These are phyloP conservation scores for Trichoderma reesei DNA, from an alignment of 495 filamentous ascomycete species.

Conservation along the genomic window DNA sequence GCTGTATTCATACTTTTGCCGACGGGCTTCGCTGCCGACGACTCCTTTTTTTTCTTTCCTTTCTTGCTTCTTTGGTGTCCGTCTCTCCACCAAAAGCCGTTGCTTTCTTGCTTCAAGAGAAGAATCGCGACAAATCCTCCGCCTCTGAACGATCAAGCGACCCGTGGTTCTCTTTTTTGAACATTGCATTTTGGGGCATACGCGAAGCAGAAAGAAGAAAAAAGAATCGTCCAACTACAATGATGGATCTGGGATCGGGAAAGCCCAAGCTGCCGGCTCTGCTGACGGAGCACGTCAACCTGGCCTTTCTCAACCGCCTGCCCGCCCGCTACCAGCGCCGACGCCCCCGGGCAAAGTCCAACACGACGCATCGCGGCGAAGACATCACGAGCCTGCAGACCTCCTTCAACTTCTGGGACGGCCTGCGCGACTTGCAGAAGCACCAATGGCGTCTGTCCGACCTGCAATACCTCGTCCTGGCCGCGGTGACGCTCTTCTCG, in stretches of 20 bases:
- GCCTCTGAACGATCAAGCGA: not conserved
- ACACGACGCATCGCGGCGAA: constrained; percentile 14
- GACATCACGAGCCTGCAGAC: constrained; percentile 65
- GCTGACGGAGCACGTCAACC: constrained; percentile 2
- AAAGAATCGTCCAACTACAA: not conserved
- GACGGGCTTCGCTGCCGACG: not conserved
- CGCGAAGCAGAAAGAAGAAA: not conserved
- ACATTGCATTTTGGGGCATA: not conserved
- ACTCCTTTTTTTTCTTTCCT: constrained; percentile 1
- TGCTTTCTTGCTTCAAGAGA: not conserved
- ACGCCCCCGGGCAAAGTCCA: constrained; percentile 8
- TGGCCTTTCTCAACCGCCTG: constrained; percentile 10
- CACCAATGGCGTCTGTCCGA: constrained; percentile 82
- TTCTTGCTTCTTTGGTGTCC: too few species aligned
- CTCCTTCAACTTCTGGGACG: constrained; percentile 67
- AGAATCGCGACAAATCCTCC: not conserved
- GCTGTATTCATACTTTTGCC: not conserved
- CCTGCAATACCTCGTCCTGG: constrained; percentile 69
- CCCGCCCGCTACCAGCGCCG: constrained; percentile 3
- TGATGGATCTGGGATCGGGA: constrained; percentile 1
- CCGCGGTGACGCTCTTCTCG: constrained; percentile 67
- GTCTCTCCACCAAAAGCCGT: not conserved
- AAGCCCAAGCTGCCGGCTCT: constrained; percentile 8
- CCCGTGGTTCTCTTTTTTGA: not conserved
- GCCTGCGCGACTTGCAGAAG: constrained; percentile 57